Percentiles rank a stretch among this genome's conserved stretches.
Conservation (phyloP, 495 filamentous ascomycete genomes). For the Lasiosphaeria hispida region DNA sequence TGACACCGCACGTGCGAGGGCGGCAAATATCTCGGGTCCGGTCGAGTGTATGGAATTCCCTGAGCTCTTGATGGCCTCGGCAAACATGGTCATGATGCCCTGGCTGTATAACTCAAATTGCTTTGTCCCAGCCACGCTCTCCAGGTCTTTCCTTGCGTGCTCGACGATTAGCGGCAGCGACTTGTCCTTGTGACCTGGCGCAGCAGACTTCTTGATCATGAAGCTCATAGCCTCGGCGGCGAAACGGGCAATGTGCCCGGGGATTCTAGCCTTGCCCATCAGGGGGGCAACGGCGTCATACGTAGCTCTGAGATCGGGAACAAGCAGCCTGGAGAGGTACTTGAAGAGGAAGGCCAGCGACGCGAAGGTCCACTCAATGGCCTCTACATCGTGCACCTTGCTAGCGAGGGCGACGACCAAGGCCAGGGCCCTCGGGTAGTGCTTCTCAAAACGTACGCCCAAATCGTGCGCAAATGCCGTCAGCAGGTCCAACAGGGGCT, state of each 20-base stretch:
- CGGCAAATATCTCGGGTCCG: conserved; percentile 65
- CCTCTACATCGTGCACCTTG: conserved; percentile 60
- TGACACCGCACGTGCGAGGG: conserved; percentile 55
- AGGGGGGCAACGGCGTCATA: conserved; percentile 80
- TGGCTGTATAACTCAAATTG: conserved; percentile 66
- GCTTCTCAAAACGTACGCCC: conserved; percentile 80
- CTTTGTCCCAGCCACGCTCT: conserved; percentile 48
- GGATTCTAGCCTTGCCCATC: conserved; percentile 78
- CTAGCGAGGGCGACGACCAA: conserved; percentile 58
- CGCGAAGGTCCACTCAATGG: conserved; percentile 94
- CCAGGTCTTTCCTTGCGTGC: conserved; percentile 67
- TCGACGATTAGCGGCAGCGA: conserved; percentile 66
- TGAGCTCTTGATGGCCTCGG: conserved; percentile 82
- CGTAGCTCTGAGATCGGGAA: conserved; percentile 79
- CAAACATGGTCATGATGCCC: conserved; percentile 86
- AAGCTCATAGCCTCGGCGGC: conserved; percentile 95
- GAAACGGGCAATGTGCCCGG: conserved; percentile 81
- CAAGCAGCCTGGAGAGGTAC: conserved; percentile 82
- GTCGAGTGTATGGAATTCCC: conserved; percentile 78
- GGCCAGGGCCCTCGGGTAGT: conserved; percentile 69
- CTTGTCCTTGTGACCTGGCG: conserved; percentile 67
- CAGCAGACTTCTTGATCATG: conserved; percentile 80
- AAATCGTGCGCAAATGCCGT: conserved; percentile 91
- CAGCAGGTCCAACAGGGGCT: conserved; percentile 80
- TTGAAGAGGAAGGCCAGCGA: conserved; percentile 96